Base-by-base conservation (phyloP, 1,139 yeast genomes). In the Blastobotrys elegans region DNA sequence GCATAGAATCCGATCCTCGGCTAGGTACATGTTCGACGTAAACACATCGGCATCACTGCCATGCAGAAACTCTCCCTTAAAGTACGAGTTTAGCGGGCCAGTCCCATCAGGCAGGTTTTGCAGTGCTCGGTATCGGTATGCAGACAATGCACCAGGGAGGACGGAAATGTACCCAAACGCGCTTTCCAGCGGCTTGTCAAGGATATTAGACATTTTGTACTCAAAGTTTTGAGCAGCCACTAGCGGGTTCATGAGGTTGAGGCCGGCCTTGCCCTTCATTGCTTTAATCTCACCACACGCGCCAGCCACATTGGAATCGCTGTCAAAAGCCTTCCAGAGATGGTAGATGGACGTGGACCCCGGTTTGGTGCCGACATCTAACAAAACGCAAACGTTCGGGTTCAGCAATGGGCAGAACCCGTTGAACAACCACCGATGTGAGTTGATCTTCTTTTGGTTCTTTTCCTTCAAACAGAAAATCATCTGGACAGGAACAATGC, bases 161-260 rank as follows among this genome's bases (percentile, higher is more conserved):
- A 92, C 98, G 1, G 94, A 77, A 52, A 92, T 89, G 64, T 89
- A 92, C 14, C 98, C 98, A 67, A 90, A 92, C 3, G 82, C 78
- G 34, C 95, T 85, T 67, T 92, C 98, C 61, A 90, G 73, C 1
- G 98, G 98, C 63, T 92, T 92, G 67, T 92, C 98, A 48, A 92
- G 72, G 56, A 92, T 90, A 63, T 92, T 92, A 14, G 97, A 89
- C 84, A 90, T 87, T 62, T 92, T 92, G 69, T 92, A 92, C 67
- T 92, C 98, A 60, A 92, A 92, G 65, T 92, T 90, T 65, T 92
- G 98, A 0, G 97, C 88, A 0, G 97, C 97, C 35, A 92, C 96
- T 43, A 92, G 71, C 2, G 98, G 98, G 63, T 90, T 92, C 27
- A 87, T 67, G 55, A 92, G 71, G 53, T 88, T 86, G 22, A 71